Base-by-base conservation (phyloP, 768 basidiomycete genomes). In the Lentinus tigrinus region DNA sequence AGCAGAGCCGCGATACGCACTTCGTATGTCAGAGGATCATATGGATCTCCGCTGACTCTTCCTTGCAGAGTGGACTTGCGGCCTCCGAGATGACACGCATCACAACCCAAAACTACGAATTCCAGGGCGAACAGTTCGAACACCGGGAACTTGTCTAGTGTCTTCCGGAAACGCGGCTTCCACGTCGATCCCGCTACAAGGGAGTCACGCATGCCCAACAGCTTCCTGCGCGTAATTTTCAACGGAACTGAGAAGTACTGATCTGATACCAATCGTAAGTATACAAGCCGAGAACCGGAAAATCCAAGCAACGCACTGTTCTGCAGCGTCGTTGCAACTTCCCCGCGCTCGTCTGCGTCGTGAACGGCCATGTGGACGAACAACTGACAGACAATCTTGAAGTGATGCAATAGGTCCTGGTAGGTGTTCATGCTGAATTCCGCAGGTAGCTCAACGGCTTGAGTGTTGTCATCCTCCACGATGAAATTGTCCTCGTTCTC, bases 351-450 rank as follows among this genome's bases (percentile, higher is more conserved):
- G 3, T 69, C 71, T 17, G 76, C 69, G 5, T 82, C 77, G 31
- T 76, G 82, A 28, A 91, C 85, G 37, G 89, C 88, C 40, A 95
- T 74, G 63, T 94, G 86, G 13, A 94, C 89, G 62, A 94, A 90
- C 27, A 94, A 81, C 67, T 96, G 93, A 63, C 91, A 93, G 43
- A 94, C 79, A 38, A 89, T 86, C 73, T 93, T 94, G 81, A 93
- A 93, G 60, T 93, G 89, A 61, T 88, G 82, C 14, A 81, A 74
- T 19, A 89, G 76, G 64, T 91, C 88, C 67, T 93, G 85, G 68
- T 89, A 87, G 1, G 85, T 78, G 54, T 81, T 81, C 85, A 90
- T 85, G 70, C 91, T 93, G 73, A 92, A 96, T 65, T 88, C 83
- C 51, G 78, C 77, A 9, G 91, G 92, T n/a, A 93, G 77, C 36